Conservation (phyloP, 768 basidiomycete genomes). For the Termitomyces heimii region DNA sequence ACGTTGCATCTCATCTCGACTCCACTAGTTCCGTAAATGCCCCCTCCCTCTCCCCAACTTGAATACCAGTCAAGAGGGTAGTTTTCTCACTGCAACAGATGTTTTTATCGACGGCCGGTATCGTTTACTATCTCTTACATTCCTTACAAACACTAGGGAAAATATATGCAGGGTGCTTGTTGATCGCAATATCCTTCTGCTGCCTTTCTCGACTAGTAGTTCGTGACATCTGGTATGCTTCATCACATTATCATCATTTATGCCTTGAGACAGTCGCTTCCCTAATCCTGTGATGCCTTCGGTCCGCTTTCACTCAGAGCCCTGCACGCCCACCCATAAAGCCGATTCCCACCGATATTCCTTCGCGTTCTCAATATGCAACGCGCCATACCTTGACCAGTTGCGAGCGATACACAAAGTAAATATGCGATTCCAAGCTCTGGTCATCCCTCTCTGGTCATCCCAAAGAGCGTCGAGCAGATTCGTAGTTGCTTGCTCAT, state of each 20-base stretch:
- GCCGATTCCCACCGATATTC: conserved; percentile 2
- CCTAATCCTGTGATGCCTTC: conserved; percentile 12
- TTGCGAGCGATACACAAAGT: conserved; percentile 8
- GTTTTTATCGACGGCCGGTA: conserved; percentile 3
- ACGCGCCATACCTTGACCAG: conserved; percentile 11
- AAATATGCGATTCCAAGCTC: conserved; percentile 12
- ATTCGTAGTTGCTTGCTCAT: conserved; percentile 13
- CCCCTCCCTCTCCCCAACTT: no score
- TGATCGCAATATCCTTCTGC: conserved; percentile 4
- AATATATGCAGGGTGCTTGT: no score
- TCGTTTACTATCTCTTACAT: conserved; percentile 3
- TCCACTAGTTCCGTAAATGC: not conserved
- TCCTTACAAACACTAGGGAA: conserved; percentile 7
- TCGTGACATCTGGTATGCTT: conserved; percentile 14
- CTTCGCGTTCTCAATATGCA: conserved; percentile 13
- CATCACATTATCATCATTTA: conserved; percentile 10
- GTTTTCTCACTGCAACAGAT: conserved; percentile 13
- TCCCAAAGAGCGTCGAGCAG: conserved; percentile 13
- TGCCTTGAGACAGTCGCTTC: conserved; percentile 12
- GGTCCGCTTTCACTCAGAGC: conserved; percentile 9
- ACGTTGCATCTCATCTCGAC: not conserved
- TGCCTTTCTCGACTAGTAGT: conserved; percentile 1
- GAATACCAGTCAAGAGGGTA: conserved; percentile 9
- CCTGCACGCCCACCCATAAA: conserved; percentile 1
- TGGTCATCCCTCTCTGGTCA: conserved; percentile 20